Base-by-base conservation (phyloP, 306 rosid genomes). In the Cucurbita moschata region DNA sequence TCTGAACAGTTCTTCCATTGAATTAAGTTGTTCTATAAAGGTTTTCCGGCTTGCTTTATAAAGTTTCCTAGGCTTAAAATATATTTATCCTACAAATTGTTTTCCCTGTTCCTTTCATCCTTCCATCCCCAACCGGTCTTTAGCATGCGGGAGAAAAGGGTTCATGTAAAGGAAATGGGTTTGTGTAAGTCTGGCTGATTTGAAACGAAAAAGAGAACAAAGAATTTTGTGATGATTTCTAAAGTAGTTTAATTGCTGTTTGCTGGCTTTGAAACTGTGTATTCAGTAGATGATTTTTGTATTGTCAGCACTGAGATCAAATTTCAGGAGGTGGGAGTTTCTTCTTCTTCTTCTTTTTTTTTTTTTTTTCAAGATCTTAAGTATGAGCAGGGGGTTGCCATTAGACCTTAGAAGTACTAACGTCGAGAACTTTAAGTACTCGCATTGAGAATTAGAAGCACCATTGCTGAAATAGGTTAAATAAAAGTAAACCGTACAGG, bases 1-100 rank as follows among this genome's bases (percentile, higher is more conserved):
- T 50, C 74, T 69, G 59, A 70, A 70, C 21, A 50, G 47, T 35
- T 35, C 10, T 47, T 21, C 53, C 50, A 39, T 30, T 44, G 50
- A 19, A 66, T 23, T 65, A 18, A 65, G 51, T 69, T 47, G 74
- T 69, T 30, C 37, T 70, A 26, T 51, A 30, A 70, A 50, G 59
- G 60, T 51, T 70, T 30, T 70, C 74, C 30, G 74, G 73, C 73
- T 68, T 62, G 21, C n/a, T 62, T 14, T 38, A 35, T 62, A 56
- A 56, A 21, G 14, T 18, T 54, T 21, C 69, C 19, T 13, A 13
- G 47, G 70, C 50, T 69, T 69, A 23, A 14, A 49, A 23, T 44
- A 47, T 68, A 69, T 49, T 46, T 8, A 26, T 47, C 10, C 57
- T 47, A 37, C 43, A 46, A 14, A 69, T 5, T 18, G 52, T 64